phyloP scores from a whole-genome alignment of 1,284 basidiomycete species.

The Peniophora sp. region DNA sequence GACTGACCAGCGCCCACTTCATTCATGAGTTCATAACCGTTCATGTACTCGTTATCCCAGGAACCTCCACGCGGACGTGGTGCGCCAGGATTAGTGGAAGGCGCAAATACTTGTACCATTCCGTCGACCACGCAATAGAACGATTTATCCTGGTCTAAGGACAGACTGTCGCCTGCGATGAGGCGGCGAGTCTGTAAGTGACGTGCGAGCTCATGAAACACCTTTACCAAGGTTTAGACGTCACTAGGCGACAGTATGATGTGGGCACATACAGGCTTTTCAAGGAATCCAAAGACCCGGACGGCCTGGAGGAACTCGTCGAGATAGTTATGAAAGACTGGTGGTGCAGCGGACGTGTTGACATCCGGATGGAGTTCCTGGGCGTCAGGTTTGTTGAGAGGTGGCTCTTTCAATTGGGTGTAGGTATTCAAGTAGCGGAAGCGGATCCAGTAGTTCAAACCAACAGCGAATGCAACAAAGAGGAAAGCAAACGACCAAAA shows the following conservation, averaged over 20 bases:
- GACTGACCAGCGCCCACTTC: constrained; percentile 69
- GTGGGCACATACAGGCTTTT: constrained; percentile 72
- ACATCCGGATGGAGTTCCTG: constrained; percentile 83
- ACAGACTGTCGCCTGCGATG: constrained; percentile 85
- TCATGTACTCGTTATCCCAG: constrained; percentile 82
- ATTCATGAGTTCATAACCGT: constrained; percentile 90
- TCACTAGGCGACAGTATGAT: neutral
- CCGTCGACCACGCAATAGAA: constrained; percentile 97
- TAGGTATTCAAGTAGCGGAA: constrained; percentile 76
- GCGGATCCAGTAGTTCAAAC: constrained; percentile 77
- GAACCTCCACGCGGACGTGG: constrained; percentile 36
- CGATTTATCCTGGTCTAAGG: constrained; percentile 86
- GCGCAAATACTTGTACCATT: constrained; percentile 79
- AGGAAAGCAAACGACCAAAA: constrained; percentile 84
- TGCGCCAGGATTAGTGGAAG: constrained; percentile 42
- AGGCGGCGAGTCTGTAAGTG: constrained; percentile 88
- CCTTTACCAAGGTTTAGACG: constrained; percentile 31
- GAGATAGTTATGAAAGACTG: constrained; percentile 87
- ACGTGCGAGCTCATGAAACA: constrained; percentile 90
- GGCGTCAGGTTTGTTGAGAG: constrained; percentile 69
- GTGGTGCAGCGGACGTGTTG: constrained; percentile 65
- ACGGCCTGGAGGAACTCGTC: constrained; percentile 94
- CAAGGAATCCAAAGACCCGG: constrained; percentile 90
- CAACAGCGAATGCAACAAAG: constrained; percentile 57
- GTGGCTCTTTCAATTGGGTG: constrained; percentile 79